Conservation (phyloP, 441 rosid species). For the Populus hybrid region DNA sequence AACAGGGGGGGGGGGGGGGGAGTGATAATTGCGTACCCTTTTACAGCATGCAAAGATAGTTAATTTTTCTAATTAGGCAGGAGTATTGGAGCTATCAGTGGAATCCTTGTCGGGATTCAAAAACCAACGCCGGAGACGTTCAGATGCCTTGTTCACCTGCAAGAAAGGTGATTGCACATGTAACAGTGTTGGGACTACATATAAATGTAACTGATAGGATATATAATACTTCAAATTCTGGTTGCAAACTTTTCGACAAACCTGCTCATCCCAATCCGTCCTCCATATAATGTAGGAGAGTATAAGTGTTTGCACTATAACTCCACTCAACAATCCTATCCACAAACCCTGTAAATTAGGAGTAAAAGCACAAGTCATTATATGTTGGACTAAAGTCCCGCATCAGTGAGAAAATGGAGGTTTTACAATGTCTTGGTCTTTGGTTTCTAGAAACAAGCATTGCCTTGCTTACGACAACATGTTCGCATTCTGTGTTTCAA, state of each 20-base stretch:
- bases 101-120: background rate
- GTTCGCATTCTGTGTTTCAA: too few relatives aligned
- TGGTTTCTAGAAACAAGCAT: too few relatives aligned
- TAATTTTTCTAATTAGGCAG: too few relatives aligned
- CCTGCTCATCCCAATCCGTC: constrained; percentile 66
- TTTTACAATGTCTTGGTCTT: background rate
- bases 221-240: too few relatives aligned
- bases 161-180: background rate
- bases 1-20: too few relatives aligned
- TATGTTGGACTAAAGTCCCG: background rate
- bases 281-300: constrained; percentile 37
- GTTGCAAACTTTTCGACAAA: constrained; percentile 2
- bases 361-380: background rate
- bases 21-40: too few relatives aligned
- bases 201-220: too few relatives aligned
- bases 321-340: constrained; percentile 61
- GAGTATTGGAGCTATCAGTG: too few relatives aligned
- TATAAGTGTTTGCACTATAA: constrained; percentile 36
- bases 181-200: too few relatives aligned
- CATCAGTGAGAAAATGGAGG: too few relatives aligned
- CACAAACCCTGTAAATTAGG: constrained; percentile 43
- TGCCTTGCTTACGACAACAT: too few relatives aligned
- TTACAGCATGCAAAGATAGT: too few relatives aligned
- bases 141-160: constrained; percentile 5
- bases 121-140: constrained; percentile 19